These are phyloP conservation scores for Alternaria hordeiaustralica DNA, from an alignment of 2,329 filamentous ascomycete species.

Conservation along the genomic window DNA sequence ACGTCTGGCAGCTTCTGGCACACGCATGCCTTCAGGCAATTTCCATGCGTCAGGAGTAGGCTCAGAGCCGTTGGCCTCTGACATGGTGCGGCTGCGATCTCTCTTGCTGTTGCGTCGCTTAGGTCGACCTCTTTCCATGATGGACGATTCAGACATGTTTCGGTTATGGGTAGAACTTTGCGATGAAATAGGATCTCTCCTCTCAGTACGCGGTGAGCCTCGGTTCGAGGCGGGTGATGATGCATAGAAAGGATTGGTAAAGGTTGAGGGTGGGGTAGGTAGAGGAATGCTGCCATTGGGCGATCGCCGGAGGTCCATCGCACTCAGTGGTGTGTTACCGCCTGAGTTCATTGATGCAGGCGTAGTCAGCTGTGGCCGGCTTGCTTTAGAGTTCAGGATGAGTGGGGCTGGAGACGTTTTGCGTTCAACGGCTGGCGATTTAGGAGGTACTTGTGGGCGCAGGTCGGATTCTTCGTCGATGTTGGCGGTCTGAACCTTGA, in stretches of 20 bases:
- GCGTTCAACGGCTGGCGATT: conserved; percentile 43
- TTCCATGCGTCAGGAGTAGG: conserved; percentile 43
- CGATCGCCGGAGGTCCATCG: conserved; percentile 40
- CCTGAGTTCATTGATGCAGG: conserved; percentile 35
- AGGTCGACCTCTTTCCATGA: conserved; percentile 49
- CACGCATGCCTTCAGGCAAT: conserved; percentile 46
- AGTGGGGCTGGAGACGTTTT: conserved; percentile 45
- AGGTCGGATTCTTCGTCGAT: conserved; percentile 28
- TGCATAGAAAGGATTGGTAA: conserved; percentile 40
- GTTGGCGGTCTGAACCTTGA: conserved; percentile 42
- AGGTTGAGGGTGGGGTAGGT: conserved; percentile 40
- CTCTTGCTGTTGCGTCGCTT: conserved; percentile 41
- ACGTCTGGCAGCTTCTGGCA: conserved; percentile 41
- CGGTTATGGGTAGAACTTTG: conserved; percentile 34
- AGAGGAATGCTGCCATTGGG: conserved; percentile 37
- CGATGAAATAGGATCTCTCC: conserved; percentile 37
- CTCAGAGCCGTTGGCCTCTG: conserved; percentile 39
- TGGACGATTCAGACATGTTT: conserved; percentile 48
- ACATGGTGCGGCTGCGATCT: conserved; percentile 40
- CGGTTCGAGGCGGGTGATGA: conserved; percentile 39
- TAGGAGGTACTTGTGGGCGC: conserved; percentile 47
- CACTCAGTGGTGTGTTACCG: conserved; percentile 34
- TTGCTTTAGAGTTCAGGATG: conserved; percentile 40
- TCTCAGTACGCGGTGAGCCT: conserved; percentile 41
- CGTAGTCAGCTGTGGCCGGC: conserved; percentile 41